Evolutionary conservation across 2,329 filamentous ascomycete genomes (phyloP).

Genomic region (Furcasterigmium furcatum): DNA sequence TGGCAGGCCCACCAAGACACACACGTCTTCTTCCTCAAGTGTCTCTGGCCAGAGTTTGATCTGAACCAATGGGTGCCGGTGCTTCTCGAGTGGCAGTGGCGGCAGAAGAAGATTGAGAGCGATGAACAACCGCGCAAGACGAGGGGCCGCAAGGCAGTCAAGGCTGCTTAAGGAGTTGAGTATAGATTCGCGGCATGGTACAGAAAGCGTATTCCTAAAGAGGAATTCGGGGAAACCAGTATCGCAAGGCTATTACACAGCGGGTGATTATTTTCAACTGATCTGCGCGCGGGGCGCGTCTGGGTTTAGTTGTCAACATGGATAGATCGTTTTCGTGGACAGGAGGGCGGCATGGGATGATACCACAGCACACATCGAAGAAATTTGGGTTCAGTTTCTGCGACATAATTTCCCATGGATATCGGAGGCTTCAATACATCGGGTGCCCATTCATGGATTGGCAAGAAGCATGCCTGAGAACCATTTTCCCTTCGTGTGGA

Average conservation of each 20-base stretch:
- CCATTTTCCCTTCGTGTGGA: too few species aligned
- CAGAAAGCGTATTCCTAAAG: too few species aligned
- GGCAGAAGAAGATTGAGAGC: conserved; percentile 53
- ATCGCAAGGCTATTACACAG: too few species aligned
- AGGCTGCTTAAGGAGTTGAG: not conserved
- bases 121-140: conserved; percentile 39
- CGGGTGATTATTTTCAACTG: too few species aligned
- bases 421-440: too few species aligned
- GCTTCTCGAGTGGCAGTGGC: conserved; percentile 82
- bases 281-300: not conserved
- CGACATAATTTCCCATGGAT: too few species aligned
- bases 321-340: not conserved
- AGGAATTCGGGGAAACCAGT: too few species aligned
- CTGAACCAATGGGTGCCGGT: conserved; percentile 92
- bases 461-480: too few species aligned
- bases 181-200: too few species aligned
- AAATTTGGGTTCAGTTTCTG: too few species aligned
- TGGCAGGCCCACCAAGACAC: conserved; percentile 97
- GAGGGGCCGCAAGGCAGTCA: conserved; percentile 12
- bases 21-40: conserved; percentile 87
- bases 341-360: conserved; percentile 1
- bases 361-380: not conserved
- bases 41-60: conserved; percentile 94
- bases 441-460: too few species aligned
- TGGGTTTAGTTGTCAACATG: not conserved